Base-by-base conservation (phyloP, 176 grass and related monocot species). In the Cenchrus purpureus region DNA sequence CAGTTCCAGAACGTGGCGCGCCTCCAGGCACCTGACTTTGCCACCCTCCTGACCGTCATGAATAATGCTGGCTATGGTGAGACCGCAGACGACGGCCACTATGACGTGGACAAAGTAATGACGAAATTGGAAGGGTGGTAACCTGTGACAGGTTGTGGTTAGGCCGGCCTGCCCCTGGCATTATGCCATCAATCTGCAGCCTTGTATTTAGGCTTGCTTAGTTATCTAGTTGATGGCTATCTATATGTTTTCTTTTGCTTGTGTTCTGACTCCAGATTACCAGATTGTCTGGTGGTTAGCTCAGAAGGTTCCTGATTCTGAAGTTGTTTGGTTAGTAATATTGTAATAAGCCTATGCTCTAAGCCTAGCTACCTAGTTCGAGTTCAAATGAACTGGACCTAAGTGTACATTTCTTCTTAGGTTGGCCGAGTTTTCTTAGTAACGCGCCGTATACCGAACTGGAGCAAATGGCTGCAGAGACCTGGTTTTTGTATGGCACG, bases 31-130 rank as follows among this genome's bases (percentile, higher is more conserved):
- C 73, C 88, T 10, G 17, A 84, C 49, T 89, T 88, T 31, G 43
- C 83, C n/a, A 58, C 89, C 25, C 73, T 95, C 12, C 74, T 88
- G 16, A 83, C 72, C 5, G 70, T 82, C 48, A 78, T 93, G 67
- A 81, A 81, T 54, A 73, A 80, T 7, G 71, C 68, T 10, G 76
- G 82, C 53, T 67, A 86, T 9, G 19, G 43, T 14, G 28, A 68
- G 31, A 5, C 60, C 10, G 2, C 7, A 0, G 68, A 80, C 3
- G 79, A 90, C 17, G 87, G 82, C 82, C 44, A 79, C 66, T 91
- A 87, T 76, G 83, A 85, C 37, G 80, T 90, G 52, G 28, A 90
- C 16, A 87, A 89, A 40, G 87, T 93, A 15, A 83, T 81, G 78
- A 66, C 72, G 31, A 74, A 64, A 22, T 46, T 71, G 59, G 48